phyloP scores from a whole-genome alignment of 805 yeast genomes.

The Candida succiphila region DNA sequence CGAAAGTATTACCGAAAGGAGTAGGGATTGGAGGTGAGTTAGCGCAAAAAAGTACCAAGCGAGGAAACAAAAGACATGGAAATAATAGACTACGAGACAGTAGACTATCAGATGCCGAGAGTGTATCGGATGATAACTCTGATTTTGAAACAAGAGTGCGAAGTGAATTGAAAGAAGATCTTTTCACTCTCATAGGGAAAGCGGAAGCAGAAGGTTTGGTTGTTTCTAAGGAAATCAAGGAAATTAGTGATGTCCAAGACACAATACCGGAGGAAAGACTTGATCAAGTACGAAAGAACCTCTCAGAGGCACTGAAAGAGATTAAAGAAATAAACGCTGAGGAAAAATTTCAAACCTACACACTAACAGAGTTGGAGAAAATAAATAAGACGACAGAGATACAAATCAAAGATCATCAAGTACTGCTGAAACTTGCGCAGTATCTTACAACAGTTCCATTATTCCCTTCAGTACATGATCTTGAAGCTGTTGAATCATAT shows the following conservation, averaged over 20 bases:
- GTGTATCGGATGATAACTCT: slow-evolving; percentile 8
- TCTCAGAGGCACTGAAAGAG: too few species aligned
- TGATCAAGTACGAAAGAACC: too few species aligned
- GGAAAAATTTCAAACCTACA: too few species aligned
- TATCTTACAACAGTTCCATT: too few species aligned
- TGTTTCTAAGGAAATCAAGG: slow-evolving; percentile 28
- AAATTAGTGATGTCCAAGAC: slow-evolving; percentile 1
- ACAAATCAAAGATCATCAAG: too few species aligned
- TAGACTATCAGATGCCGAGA: slow-evolving; percentile 12
- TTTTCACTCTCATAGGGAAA: slow-evolving; percentile 26
- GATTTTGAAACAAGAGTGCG: not conserved
- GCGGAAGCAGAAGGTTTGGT: slow-evolving; percentile 24
- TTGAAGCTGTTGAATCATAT: too few species aligned
- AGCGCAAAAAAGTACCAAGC: slow-evolving; percentile 20
- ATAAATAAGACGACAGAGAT: too few species aligned
- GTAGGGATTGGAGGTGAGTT: slow-evolving; percentile 64
- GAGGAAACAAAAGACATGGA: slow-evolving; percentile 8
- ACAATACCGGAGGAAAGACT: slow-evolving; percentile 2
- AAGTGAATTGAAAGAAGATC: slow-evolving; percentile 18
- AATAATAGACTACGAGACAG: too few species aligned
- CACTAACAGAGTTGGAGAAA: too few species aligned
- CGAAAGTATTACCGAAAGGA: slow-evolving; percentile 53
- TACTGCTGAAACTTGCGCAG: too few species aligned
- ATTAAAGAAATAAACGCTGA: too few species aligned
- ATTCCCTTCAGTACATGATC: too few species aligned